Percentiles rank a stretch among this genome's conserved stretches.
Evolutionary conservation across 768 basidiomycete genomes (phyloP).

Genomic region (Auriculariales sp.): DNA sequence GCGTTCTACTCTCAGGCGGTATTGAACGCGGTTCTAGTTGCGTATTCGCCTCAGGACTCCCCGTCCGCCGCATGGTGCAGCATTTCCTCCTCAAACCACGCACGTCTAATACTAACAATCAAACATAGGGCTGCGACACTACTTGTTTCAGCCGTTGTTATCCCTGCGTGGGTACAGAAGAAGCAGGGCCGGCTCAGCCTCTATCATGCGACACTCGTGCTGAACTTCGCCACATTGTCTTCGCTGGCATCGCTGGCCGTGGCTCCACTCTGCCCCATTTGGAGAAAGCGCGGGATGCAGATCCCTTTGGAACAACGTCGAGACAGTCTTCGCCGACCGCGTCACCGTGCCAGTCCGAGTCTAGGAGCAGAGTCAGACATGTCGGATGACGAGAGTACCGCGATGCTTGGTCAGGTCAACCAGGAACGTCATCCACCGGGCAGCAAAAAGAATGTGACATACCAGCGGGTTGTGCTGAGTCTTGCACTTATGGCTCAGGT

Average conservation of each 20-base stretch:
- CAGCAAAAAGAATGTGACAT: neutral
- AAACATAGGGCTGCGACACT: conserved; percentile 5
- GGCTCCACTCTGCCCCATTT: conserved; percentile 6
- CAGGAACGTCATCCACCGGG: no score
- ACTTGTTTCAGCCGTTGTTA: conserved; percentile 5
- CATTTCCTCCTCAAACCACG: neutral
- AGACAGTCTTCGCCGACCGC: no score
- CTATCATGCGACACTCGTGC: conserved; percentile 8
- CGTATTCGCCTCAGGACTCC: neutral
- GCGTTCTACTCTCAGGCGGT: neutral
- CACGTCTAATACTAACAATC: neutral
- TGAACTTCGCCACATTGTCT: conserved; percentile 7
- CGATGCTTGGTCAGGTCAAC: no score
- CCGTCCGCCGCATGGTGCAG: neutral
- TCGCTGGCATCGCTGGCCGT: conserved; percentile 6
- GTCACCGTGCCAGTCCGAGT: no score
- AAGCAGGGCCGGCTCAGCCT: conserved; percentile 2
- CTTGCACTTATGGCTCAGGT: neutral
- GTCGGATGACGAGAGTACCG: no score
- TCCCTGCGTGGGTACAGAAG: conserved; percentile 7
- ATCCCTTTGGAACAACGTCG: neutral
- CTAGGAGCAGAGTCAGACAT: no score
- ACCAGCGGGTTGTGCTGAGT: neutral
- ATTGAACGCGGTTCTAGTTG: neutral
- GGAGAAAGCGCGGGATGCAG: neutral